These are phyloP conservation scores for Diaporthe longicolla DNA, from an alignment of 2,329 filamentous ascomycete species.

Conservation along the genomic window DNA sequence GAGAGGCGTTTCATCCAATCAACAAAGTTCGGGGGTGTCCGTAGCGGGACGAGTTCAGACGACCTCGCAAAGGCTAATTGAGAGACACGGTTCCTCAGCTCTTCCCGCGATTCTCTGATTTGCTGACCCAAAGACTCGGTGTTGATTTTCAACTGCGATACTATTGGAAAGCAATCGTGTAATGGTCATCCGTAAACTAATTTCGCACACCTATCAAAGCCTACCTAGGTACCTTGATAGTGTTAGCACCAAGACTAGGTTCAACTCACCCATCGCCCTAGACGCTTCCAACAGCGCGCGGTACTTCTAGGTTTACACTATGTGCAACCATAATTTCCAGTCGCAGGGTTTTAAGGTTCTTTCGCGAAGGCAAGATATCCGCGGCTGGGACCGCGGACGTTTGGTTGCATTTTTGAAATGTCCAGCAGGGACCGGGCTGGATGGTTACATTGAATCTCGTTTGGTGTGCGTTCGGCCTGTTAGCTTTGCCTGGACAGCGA, in stretches of 20 bases:
- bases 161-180: background rate
- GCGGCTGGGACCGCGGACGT: background rate
- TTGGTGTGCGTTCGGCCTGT: background rate
- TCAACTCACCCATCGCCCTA: no score
- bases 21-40: background rate
- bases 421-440: background rate
- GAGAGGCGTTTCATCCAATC: slow-evolving; percentile 18
- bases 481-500: background rate
- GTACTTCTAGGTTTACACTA: background rate
- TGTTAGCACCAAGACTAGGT: background rate
- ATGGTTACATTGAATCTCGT: background rate
- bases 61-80: background rate
- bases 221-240: no score
- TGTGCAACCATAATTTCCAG: background rate
- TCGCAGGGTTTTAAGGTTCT: background rate
- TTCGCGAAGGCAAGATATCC: background rate
- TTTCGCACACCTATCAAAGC: no score
- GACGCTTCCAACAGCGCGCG: background rate
- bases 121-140: background rate
- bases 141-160: background rate
- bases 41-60: background rate
- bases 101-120: background rate
- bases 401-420: background rate
- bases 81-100: background rate
- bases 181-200: no score